Base-by-base conservation (phyloP, 1,284 basidiomycete species). In the Gomphus bonarii region DNA sequence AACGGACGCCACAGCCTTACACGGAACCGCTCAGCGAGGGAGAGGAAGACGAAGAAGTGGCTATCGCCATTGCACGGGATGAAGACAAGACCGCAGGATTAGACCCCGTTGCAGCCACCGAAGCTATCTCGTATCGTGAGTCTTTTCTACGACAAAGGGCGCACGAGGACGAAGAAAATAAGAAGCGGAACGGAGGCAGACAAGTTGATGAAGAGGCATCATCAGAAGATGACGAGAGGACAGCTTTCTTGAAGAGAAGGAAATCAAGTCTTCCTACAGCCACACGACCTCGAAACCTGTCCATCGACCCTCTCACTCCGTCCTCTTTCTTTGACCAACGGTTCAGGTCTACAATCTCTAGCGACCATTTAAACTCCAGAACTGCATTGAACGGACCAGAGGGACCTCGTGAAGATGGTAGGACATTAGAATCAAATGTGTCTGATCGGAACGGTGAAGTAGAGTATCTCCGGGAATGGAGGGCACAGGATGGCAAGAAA, bases 1-100 rank as follows among this genome's bases (percentile, higher is more conserved):
- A 72, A 5, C 70, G 68, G 8, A 80, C 83, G 0, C 78, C 77
- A n/a, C 70, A 73, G 44, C 67, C 71, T 12, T 58, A 58, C 44
- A 76, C 81, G 30, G 93, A 97, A 66, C 93, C 93, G 1, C 73
- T 91, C 5, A 95, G 91, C 1, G 94, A 97, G 67, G 94, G 91
- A 43, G 91, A 93, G 65, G 89, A 90, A 16, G 91, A 95, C 58
- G 88, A 90, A 62, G 79, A 77, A 51, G 81, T 83, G 65, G 80
- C 85, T 44, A 66, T 83, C 30, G 75, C 76, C 1, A 81, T 85
- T 54, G 86, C 90, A 2, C 76, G 69, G 56, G 88, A 95, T 64
- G 93, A 97, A 69, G 81, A 82, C 61, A 82, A 80, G 60, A 81
- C 87, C 47, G 85, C 86, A 1, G 85, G 91, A 18, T 73, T 97